Conservation (phyloP, 345 rosid genomes). For the Balakata baccata region DNA sequence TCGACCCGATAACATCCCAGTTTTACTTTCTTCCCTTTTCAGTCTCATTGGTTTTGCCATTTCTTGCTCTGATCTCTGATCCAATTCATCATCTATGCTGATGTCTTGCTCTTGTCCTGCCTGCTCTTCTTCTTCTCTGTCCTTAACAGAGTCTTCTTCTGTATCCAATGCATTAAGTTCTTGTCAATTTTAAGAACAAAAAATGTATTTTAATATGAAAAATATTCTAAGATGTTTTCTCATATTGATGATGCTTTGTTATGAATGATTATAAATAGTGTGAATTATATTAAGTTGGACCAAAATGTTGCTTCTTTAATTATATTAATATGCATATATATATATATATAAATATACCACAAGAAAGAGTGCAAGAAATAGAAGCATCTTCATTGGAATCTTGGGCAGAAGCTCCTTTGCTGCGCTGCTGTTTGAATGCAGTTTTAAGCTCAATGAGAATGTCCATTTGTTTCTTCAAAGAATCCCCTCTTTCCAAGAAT, state of each 20-base stretch:
- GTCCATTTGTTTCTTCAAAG: conserved; percentile 79
- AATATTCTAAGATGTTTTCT: too few relatives aligned
- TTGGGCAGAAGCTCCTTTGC: conserved; percentile 45
- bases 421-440: conserved; percentile 37
- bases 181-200: too few relatives aligned
- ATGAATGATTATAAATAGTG: too few relatives aligned
- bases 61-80: conserved; percentile 38
- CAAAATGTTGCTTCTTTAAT: too few relatives aligned
- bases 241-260: too few relatives aligned
- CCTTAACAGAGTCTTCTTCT: conserved; percentile 67
- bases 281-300: too few relatives aligned
- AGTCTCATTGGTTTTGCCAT: conserved; percentile 37
- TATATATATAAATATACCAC: too few relatives aligned
- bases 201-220: too few relatives aligned
- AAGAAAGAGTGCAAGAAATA: conserved; percentile 68
- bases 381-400: conserved; percentile 68
- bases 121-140: conserved; percentile 59
- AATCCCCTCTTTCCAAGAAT: conserved; percentile 86
- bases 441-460: conserved; percentile 68
- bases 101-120: conserved; percentile 30
- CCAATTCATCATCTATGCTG: conserved; percentile 38
- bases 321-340: too few relatives aligned
- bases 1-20: conserved; percentile 46
- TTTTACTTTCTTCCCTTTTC: conserved; percentile 44
- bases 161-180: conserved; percentile 18